Base-by-base conservation (phyloP, 2,329 filamentous ascomycete genomes). In the Colletotrichum viniferum region DNA sequence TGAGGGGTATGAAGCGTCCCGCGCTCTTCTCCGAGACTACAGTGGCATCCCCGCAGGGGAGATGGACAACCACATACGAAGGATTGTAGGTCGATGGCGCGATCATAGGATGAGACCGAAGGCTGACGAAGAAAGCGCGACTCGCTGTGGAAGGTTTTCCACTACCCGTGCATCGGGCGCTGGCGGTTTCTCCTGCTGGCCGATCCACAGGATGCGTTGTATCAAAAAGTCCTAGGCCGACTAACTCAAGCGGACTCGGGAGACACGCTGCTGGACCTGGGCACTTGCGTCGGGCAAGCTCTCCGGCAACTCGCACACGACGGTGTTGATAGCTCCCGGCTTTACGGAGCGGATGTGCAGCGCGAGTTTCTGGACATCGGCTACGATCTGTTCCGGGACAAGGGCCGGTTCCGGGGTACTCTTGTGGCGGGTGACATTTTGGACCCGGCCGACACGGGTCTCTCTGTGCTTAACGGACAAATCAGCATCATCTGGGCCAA, bases 351-450 rank as follows among this genome's bases (percentile, higher is more conserved):
- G 5, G 90, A 91, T 76, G 76, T 90, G 4, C 84, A 88, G 58
- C 78, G 84, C 24, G 83, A 83, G n/a, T 90, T 92, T 77, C 85
- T 92, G 68, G 85, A 90, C 13, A 81, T 90, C n/a, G 91, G 91
- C 32, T 92, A 92, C 80, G 90, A 93, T 69, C 85, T 94, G 24
- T 94, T 94, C 83, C 86, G 87, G 61, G 93, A 94, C 76, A 86
- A 87, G 30, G 79, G 83, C n/a, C 84, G 71, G 38, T 82, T 91
- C 7, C 83, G 83, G 24, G 85, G 85, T 3, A 84, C 83, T 3
- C 91, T 92, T 76, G 81, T 92, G 34, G 79, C 85, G 4, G 90
- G 88, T 24, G 88, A 92, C 75, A 81, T 91, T 74, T 80, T 90
- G 12, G 83, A 86, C 68, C 84, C 83, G 8, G 81, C 83, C 14